Evolutionary conservation across 176 grass and related monocot genomes (phyloP).

Genomic region (Poa pratensis): DNA sequence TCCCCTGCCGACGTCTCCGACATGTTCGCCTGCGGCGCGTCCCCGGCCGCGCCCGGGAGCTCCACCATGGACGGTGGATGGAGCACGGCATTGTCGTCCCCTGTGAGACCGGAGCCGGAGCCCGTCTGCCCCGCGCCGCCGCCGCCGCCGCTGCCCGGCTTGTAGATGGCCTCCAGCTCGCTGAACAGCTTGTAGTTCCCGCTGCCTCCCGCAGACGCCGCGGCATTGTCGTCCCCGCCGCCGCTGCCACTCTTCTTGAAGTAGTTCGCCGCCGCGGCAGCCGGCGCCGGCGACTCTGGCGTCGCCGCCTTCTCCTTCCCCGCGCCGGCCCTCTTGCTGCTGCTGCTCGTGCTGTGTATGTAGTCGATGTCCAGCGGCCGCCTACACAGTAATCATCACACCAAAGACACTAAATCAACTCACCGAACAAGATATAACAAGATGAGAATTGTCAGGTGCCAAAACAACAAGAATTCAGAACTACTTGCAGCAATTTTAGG

Average conservation of each 20-base stretch:
- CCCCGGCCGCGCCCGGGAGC: constrained; percentile 20
- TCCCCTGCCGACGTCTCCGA: constrained; percentile 84
- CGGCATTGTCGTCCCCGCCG: constrained; percentile 43
- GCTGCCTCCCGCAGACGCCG: neutral
- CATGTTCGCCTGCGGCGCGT: constrained; percentile 23
- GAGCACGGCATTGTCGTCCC: constrained; percentile 70
- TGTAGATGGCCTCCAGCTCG: constrained; percentile 96
- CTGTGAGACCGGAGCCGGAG: constrained; percentile 87
- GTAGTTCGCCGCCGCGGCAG: constrained; percentile 29
- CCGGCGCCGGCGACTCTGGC: constrained; percentile 47
- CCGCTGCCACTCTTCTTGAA: constrained; percentile 60
- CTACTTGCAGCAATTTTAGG: neutral
- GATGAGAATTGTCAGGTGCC: neutral
- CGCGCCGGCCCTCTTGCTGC: constrained; percentile 63
- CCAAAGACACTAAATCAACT: neutral
- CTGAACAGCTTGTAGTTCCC: constrained; percentile 99
- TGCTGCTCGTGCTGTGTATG: constrained; percentile 75
- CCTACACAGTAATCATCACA: constrained; percentile 43
- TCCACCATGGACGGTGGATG: constrained; percentile 42
- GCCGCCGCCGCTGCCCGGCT: constrained; percentile 67
- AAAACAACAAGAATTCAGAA: neutral
- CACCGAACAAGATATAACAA: neutral
- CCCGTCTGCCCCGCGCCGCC: constrained; percentile 61
- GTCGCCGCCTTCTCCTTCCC: constrained; percentile 66
- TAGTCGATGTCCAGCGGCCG: constrained; percentile 94